Conservation (phyloP, 208 protist genomes). For the Leishmania arabica region DNA sequence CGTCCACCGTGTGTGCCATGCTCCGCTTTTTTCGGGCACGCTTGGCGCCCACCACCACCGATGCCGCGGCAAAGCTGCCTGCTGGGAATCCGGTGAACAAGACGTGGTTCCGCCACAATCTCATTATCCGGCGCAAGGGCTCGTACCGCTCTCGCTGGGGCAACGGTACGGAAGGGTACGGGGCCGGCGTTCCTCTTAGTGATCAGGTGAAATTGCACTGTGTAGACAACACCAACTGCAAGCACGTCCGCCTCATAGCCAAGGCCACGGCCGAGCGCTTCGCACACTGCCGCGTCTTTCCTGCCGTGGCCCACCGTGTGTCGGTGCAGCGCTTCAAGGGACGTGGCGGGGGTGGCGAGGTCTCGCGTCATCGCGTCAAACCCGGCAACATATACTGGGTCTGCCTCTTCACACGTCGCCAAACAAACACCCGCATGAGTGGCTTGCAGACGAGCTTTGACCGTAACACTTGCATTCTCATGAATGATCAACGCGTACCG, state of each 20-base stretch:
- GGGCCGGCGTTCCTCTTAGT: slow-evolving; percentile 78
- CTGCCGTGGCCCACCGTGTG: slow-evolving; percentile 87
- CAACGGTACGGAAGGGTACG: slow-evolving; percentile 83
- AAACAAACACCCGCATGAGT: slow-evolving; percentile 88
- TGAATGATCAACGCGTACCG: slow-evolving; percentile 92
- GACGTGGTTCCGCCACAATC: slow-evolving; percentile 84
- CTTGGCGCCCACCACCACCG: slow-evolving; percentile 67
- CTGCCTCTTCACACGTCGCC: slow-evolving; percentile 85
- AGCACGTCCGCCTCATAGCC: slow-evolving; percentile 90
- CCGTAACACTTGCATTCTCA: slow-evolving; percentile 91
- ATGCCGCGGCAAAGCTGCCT: slow-evolving; percentile 86
- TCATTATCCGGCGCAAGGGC: slow-evolving; percentile 86
- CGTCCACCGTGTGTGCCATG: slow-evolving; percentile 18
- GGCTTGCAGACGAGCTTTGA: slow-evolving; percentile 92
- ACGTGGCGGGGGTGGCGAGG: slow-evolving; percentile 57
- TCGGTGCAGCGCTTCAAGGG: slow-evolving; percentile 89
- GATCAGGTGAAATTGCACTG: slow-evolving; percentile 93
- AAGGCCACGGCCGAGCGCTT: slow-evolving; percentile 88
- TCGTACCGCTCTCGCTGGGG: slow-evolving; percentile 89
- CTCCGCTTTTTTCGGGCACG: slow-evolving; percentile 35
- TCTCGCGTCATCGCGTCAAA: slow-evolving; percentile 76
- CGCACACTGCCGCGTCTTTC: slow-evolving; percentile 88
- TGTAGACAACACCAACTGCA: slow-evolving; percentile 94
- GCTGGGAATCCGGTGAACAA: slow-evolving; percentile 85
- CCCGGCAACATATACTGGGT: slow-evolving; percentile 91